Conservation (phyloP, 345 rosid genomes). For the Aethionema arabicum region DNA sequence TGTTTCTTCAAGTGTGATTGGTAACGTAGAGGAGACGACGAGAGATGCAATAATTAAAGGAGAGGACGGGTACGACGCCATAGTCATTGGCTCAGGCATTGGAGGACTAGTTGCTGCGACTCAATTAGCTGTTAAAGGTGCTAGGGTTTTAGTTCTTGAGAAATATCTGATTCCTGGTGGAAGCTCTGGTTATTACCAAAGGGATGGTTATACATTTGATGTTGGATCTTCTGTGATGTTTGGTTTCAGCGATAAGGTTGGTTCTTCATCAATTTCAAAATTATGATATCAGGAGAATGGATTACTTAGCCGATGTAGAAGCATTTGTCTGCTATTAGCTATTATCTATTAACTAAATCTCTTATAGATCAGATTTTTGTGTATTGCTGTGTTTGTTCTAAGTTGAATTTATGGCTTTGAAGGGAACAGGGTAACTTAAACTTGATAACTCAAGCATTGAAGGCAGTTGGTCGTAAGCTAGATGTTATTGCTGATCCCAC, state of each 20-base stretch:
- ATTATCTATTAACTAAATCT: background rate
- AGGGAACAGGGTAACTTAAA: conserved; percentile 83
- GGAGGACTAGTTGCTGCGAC: conserved; percentile 93
- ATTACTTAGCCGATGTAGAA: background rate
- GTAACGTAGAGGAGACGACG: conserved; percentile 34
- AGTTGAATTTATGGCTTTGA: conserved; percentile 20
- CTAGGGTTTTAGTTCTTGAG: conserved; percentile 78
- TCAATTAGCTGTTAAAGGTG: conserved; percentile 86
- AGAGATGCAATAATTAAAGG: conserved; percentile 30
- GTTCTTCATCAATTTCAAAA: conserved; percentile 24
- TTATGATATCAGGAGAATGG: background rate
- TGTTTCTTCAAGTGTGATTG: conserved; percentile 29
- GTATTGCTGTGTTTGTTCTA: background rate
- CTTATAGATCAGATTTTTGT: background rate
- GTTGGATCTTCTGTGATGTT: conserved; percentile 98
- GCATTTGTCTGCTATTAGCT: background rate
- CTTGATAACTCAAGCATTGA: conserved; percentile 83
- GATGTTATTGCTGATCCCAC: conserved; percentile 93
- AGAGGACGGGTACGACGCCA: conserved; percentile 61
- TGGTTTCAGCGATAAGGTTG: conserved; percentile 88
- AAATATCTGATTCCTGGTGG: conserved; percentile 97
- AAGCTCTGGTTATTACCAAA: conserved; percentile 85
- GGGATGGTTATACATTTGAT: conserved; percentile 91
- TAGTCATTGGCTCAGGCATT: conserved; percentile 88
- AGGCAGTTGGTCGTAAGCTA: conserved; percentile 87